Evolutionary conservation across 495 filamentous ascomycete species (phyloP).

Genomic region (Penicilliopsis zonata): DNA sequence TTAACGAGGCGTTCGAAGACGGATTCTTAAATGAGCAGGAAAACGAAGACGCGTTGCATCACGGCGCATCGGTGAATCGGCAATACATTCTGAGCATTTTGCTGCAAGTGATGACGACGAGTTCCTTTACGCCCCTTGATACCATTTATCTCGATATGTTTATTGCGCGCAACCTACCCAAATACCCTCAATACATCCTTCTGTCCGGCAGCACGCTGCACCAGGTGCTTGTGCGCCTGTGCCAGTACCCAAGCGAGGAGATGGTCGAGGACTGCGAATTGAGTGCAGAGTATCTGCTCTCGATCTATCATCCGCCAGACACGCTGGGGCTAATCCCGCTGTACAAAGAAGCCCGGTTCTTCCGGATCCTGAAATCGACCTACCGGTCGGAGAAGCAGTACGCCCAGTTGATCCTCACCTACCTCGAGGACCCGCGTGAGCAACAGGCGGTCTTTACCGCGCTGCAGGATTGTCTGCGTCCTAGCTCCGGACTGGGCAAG

Average conservation of each 20-base stretch:
- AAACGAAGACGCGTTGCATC: slow-evolving; percentile 16
- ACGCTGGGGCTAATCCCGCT: slow-evolving; percentile 59
- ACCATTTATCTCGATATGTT: slow-evolving; percentile 97
- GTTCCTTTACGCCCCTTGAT: slow-evolving; percentile 63
- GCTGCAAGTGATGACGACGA: slow-evolving; percentile 70
- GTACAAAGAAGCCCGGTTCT: slow-evolving; percentile 74
- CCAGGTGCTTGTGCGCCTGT: slow-evolving; percentile 69
- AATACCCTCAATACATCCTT: slow-evolving; percentile 91
- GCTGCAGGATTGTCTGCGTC: slow-evolving; percentile 67
- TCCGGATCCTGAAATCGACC: slow-evolving; percentile 83
- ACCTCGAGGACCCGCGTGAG: slow-evolving; percentile 76
- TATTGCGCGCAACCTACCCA: slow-evolving; percentile 86
- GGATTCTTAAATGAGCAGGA: slow-evolving; percentile 68
- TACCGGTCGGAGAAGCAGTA: slow-evolving; percentile 75
- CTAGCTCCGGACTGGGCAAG: slow-evolving; percentile 54
- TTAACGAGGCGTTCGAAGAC: slow-evolving; percentile 97
- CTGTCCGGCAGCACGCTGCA: slow-evolving; percentile 77
- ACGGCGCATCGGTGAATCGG: slow-evolving; percentile 64
- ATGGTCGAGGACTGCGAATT: slow-evolving; percentile 90
- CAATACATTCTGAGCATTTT: slow-evolving; percentile 86
- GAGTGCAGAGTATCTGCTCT: slow-evolving; percentile 88
- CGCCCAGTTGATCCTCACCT: slow-evolving; percentile 62
- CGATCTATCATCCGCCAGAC: slow-evolving; percentile 83
- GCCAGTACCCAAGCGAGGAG: slow-evolving; percentile 67
- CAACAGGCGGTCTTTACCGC: slow-evolving; percentile 63